Evolutionary conservation across 1,139 yeast species (phyloP), one percentile per base, ranked within the genome.

Genomic region (Suhomyces taliae): DNA sequence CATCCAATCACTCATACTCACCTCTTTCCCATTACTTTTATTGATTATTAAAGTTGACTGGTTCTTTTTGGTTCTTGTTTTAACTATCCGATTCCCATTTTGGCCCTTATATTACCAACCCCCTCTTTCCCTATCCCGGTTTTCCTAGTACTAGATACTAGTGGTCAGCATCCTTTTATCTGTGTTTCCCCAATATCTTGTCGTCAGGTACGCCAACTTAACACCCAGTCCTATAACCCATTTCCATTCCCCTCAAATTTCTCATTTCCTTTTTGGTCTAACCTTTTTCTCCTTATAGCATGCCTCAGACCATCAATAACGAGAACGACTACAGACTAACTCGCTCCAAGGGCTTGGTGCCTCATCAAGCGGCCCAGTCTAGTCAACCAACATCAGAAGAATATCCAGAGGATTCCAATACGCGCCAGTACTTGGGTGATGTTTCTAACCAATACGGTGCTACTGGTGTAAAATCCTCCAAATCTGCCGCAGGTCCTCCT

Each of bases 251-350:
- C 39, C n/a, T n/a, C n/a, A n/a, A n/a, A n/a, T n/a, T n/a, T n/a
- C n/a, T n/a, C n/a, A 29, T 8, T 10, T 2, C 32, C 39, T 26
- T 33, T 14, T 14, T 14, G 15, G 15, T 14, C 15, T 14, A 14
- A 14, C 37, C 41, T 8, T 34, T 39, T 34, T 36, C 24, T 40
- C 40, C 27, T 26, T 11, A 34, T 34, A 47, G 39, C 38, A 70
- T 73, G 78, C 69, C 73, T 29, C 71, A 66, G 57, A 59, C 54
- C 14, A 51, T 72, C 46, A 72, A 68, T 55, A 72, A 74, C 61
- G 79, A 74, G 55, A 74, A 74, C 58, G 76, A 72, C 32, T 70
- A 61, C 57, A 65, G 72, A 51, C 56, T 69, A 48, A 62, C 72
- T 36, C 61, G 74, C 48, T 62, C 72, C 27, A 69, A 70, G 52